Conservation (phyloP, 1,284 basidiomycete genomes). For the Leccinum fallax region DNA sequence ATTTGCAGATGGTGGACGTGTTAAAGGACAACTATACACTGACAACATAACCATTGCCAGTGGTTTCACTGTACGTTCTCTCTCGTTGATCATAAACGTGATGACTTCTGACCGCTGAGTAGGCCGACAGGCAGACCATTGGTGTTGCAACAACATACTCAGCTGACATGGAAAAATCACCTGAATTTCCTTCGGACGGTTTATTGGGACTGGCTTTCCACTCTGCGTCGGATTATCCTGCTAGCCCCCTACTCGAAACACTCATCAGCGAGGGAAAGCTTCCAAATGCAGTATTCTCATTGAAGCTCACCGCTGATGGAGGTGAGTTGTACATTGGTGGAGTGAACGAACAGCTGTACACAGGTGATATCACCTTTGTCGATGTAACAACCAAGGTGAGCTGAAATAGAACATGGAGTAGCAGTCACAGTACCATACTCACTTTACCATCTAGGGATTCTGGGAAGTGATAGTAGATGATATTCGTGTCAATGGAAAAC, state of each 20-base stretch:
- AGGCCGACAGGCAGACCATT: neutral
- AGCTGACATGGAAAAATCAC: neutral
- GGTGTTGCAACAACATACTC: neutral
- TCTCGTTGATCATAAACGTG: neutral
- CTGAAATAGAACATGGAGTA: neutral
- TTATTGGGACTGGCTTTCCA: neutral
- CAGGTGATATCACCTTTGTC: neutral
- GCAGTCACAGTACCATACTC: neutral
- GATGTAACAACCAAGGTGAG: neutral
- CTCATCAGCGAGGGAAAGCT: neutral
- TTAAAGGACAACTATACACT: neutral
- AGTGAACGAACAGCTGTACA: neutral
- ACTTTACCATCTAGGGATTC: neutral
- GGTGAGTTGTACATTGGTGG: neutral
- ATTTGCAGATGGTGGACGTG: neutral
- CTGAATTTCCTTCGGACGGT: neutral
- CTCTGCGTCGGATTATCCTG: neutral
- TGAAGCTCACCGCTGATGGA: neutral
- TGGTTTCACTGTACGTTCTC: neutral
- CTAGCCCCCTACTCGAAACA: neutral
- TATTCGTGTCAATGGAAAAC: neutral
- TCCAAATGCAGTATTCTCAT: neutral
- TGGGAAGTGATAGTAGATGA: neutral
- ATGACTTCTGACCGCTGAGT: neutral
- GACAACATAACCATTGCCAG: neutral